A percentile compares a stretch with the other conserved stretches of the same genome.
Evolutionary conservation across 805 yeast genomes (phyloP).

Genomic region (Priceomyces haplophilus): DNA sequence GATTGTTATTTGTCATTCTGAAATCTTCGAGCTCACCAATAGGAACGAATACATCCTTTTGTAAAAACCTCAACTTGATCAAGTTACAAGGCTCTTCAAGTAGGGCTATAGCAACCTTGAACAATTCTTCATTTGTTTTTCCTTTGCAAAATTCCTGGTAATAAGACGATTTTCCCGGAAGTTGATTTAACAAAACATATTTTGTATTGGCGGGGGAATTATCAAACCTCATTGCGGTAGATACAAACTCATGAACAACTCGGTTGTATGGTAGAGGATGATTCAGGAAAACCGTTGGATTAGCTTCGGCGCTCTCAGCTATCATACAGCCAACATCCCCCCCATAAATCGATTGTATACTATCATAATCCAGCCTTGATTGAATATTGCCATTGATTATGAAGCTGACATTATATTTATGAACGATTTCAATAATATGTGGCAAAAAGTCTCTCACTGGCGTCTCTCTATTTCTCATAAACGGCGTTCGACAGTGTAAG

Average conservation of each 20-base stretch:
- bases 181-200: constrained; percentile 71
- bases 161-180: constrained; percentile 68
- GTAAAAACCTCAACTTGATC: constrained; percentile 29
- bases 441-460: constrained; percentile 73
- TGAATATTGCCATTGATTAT: constrained; percentile 78
- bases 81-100: constrained; percentile 35
- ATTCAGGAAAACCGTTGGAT: constrained; percentile 70
- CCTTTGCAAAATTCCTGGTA: constrained; percentile 56
- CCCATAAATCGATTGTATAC: constrained; percentile 50
- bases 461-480: constrained; percentile 82
- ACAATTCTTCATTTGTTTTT: constrained; percentile 53
- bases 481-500: constrained; percentile 85
- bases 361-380: constrained; percentile 50
- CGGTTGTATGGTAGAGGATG: constrained; percentile 51
- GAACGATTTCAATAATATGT: constrained; percentile 60
- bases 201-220: constrained; percentile 74
- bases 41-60: constrained; percentile 25
- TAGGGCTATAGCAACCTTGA: constrained; percentile 28
- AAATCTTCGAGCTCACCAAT: background rate
- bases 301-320: constrained; percentile 85
- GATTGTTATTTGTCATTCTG: background rate
- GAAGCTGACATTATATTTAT: constrained; percentile 60
- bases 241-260: constrained; percentile 53
- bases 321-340: constrained; percentile 83
- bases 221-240: constrained; percentile 51